Conservation (phyloP, 2,329 filamentous ascomycete genomes). For the Neocucurbitaria cava region DNA sequence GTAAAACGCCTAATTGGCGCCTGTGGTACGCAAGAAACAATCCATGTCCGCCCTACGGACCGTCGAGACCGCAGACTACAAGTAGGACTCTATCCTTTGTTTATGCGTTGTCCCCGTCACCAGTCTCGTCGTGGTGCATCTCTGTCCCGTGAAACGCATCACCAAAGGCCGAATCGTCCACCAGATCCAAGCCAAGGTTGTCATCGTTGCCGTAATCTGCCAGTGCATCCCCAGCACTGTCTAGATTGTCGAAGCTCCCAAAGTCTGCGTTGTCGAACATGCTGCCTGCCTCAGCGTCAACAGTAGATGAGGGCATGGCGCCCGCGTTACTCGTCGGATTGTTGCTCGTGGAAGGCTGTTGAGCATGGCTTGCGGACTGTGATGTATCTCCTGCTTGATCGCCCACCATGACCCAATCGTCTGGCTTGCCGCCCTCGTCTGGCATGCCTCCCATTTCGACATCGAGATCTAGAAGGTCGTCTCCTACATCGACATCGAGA, state of each 20-base stretch:
- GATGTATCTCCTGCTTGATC: conserved; percentile 29
- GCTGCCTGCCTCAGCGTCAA: conserved; percentile 41
- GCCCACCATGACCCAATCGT: conserved; percentile 48
- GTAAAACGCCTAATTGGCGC: neutral
- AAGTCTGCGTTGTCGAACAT: conserved; percentile 49
- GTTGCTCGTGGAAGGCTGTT: conserved; percentile 25
- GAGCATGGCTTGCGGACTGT: conserved; percentile 20
- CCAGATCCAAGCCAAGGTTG: conserved; percentile 46
- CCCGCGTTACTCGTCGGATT: conserved; percentile 22
- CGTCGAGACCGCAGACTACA: neutral
- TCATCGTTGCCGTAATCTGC: conserved; percentile 49
- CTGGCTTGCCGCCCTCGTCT: conserved; percentile 41
- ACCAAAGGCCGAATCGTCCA: conserved; percentile 50
- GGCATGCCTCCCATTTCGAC: conserved; percentile 66
- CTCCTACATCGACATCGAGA: conserved; percentile 32
- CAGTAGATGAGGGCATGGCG: conserved; percentile 25
- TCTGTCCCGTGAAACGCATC: conserved; percentile 51
- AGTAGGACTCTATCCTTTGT: neutral
- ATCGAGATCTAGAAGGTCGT: conserved; percentile 52
- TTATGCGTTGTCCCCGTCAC: conserved; percentile 37
- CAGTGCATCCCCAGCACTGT: conserved; percentile 49
- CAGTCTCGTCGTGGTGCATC: conserved; percentile 41
- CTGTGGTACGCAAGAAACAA: neutral
- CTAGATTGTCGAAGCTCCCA: conserved; percentile 46
- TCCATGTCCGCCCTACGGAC: neutral